Evolutionary conservation across 768 basidiomycete genomes (phyloP).

Genomic region (Candolleomyces aberdarensis): DNA sequence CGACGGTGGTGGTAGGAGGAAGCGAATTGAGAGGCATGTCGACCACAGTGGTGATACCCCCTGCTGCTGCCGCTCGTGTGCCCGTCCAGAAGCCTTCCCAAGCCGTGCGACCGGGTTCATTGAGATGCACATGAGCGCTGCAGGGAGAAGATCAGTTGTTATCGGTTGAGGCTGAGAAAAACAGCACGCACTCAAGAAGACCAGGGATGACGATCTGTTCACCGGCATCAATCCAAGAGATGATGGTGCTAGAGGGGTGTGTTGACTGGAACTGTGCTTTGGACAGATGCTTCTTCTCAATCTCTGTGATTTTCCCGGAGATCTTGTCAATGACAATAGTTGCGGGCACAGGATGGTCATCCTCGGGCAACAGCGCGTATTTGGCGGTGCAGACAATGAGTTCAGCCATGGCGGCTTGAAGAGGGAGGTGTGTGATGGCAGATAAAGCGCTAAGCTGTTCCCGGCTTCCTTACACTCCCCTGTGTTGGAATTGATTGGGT

Average conservation of each 20-base stretch:
- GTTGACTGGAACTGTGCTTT: constrained; percentile 27
- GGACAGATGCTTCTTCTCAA: constrained; percentile 35
- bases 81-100: constrained; percentile 96
- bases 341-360: constrained; percentile 50
- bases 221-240: constrained; percentile 53
- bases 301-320: constrained; percentile 58
- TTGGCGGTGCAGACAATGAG: constrained; percentile 45
- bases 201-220: constrained; percentile 68
- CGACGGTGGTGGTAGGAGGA: constrained; percentile 88
- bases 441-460: too few relatives aligned
- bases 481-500: too few relatives aligned
- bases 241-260: constrained; percentile 13
- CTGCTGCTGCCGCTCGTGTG: constrained; percentile 86
- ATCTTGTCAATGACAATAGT: constrained; percentile 57
- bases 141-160: background rate
- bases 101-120: constrained; percentile 88
- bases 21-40: constrained; percentile 99
- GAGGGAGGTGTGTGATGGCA: too few relatives aligned
- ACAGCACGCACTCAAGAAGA: constrained; percentile 65
- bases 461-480: too few relatives aligned
- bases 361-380: constrained; percentile 57
- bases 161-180: background rate
- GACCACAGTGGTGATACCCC: constrained; percentile 92
- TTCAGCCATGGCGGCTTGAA: constrained; percentile 13
- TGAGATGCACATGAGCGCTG: constrained; percentile 90